Evolutionary conservation across 1,139 yeast genomes (phyloP).

Genomic region (Suhomyces taliae): DNA sequence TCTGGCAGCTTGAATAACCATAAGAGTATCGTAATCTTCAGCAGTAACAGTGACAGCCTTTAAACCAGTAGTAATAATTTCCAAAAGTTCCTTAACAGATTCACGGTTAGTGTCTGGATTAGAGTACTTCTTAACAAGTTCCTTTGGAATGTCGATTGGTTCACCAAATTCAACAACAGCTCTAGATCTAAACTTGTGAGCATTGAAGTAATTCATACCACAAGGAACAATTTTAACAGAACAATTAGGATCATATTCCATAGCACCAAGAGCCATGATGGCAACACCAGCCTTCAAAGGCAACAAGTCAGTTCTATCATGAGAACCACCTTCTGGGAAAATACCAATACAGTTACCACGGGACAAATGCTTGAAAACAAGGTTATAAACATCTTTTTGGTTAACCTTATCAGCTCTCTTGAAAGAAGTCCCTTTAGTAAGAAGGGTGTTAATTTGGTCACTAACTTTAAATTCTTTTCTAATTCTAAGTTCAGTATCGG

Average conservation of each 20-base stretch:
- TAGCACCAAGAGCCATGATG: slow-evolving; percentile 48
- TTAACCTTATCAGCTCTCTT: slow-evolving; percentile 82
- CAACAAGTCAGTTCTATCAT: slow-evolving; percentile 40
- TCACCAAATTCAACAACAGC: slow-evolving; percentile 50
- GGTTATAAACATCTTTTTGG: slow-evolving; percentile 77
- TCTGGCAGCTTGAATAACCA: slow-evolving; percentile 39
- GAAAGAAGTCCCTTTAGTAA: slow-evolving; percentile 56
- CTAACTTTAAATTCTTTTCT: slow-evolving; percentile 68
- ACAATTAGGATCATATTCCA: slow-evolving; percentile 64
- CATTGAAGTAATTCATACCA: slow-evolving; percentile 49
- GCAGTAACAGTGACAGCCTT: slow-evolving; percentile 36
- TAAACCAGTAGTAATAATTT: slow-evolving; percentile 26
- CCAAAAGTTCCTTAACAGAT: slow-evolving; percentile 54
- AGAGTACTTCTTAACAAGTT: slow-evolving; percentile 60
- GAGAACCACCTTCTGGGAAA: slow-evolving; percentile 79
- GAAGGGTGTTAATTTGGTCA: slow-evolving; percentile 41
- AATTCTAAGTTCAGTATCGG: slow-evolving; percentile 73
- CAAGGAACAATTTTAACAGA: slow-evolving; percentile 49
- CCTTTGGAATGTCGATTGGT: slow-evolving; percentile 40
- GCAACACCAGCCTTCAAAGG: slow-evolving; percentile 52
- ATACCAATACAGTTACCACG: slow-evolving; percentile 87
- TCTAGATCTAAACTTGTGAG: slow-evolving; percentile 47
- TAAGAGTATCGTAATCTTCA: slow-evolving; percentile 33
- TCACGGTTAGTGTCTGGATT: slow-evolving; percentile 66
- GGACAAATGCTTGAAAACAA: slow-evolving; percentile 79